Base-by-base conservation (phyloP, 257 asterid genomes). In the Striga asiatica region DNA sequence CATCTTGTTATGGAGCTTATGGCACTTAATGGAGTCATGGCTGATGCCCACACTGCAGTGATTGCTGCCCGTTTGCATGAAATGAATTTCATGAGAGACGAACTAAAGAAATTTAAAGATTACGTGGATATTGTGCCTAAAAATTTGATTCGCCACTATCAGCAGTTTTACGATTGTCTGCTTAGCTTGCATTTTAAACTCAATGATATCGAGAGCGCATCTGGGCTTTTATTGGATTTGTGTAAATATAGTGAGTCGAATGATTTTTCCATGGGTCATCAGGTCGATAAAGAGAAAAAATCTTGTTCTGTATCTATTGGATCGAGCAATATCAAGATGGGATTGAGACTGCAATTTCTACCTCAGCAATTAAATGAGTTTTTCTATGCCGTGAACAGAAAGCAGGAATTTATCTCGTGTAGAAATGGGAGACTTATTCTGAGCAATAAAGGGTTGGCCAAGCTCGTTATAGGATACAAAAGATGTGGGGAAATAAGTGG, bases 151-250 rank as follows among this genome's bases (percentile, higher is more conserved):
- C 42, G 41, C 50, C 79, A 74, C 53, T 84, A 87, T 78, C 65
- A 62, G 54, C 89, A 77, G 23, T 84, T 87, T 46, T 91, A 87
- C 65, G 93, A 80, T 45, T 72, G 74, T 58, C 61, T 91, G 48
- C 66, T 84, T 61, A 67, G 83, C 67, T 67, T 80, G 76, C 87
- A 87, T 77, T 80, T 91, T 61, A 77, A 71, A 73, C 80, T 84
- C 72, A 70, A 78, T 38, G 98, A 91, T 62, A 58, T 84, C 3
- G 88, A 82, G 60, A 72, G 82, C 64, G 95, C 89, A 50, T 87
- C 85, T 45, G 63, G 74, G 23, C 93, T 91, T 42, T 50, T 87
- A 49, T 32, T 62, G 38, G 84, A 78, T 37, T 60, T 91, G 50
- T 74, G 66, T 50, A 31, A 55, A 54, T 13, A 20, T 38, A 25